Conservation (phyloP, 257 asterid genomes). For the Linderniella brevidens region DNA sequence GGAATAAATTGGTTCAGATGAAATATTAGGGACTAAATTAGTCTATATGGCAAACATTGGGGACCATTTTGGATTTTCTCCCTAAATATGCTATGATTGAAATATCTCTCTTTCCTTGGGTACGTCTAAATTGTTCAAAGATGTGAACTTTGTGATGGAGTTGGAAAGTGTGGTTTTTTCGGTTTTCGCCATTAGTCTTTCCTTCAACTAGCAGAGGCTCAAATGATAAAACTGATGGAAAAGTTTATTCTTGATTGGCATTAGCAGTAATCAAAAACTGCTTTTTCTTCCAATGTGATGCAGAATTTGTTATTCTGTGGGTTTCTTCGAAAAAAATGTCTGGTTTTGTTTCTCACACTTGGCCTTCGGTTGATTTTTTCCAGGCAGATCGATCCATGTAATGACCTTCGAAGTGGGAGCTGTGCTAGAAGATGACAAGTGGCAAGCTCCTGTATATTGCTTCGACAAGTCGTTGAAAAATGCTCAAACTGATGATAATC, state of each 20-base stretch:
- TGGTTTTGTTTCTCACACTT: not conserved
- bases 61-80: too few relatives aligned
- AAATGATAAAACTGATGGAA: too few relatives aligned
- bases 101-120: not conserved
- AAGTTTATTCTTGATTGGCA: too few relatives aligned
- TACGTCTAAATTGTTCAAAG: not conserved
- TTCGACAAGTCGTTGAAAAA: conserved; percentile 20
- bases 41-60: too few relatives aligned
- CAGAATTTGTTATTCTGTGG: not conserved
- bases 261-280: too few relatives aligned
- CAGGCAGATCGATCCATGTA: conserved; percentile 72
- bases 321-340: not conserved
- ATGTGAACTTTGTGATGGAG: not conserved
- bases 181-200: too few relatives aligned
- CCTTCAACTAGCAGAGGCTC: too few relatives aligned
- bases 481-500: conserved; percentile 5
- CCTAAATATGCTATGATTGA: too few relatives aligned
- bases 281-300: too few relatives aligned
- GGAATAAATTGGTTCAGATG: too few relatives aligned
- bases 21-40: too few relatives aligned
- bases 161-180: too few relatives aligned
- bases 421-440: conserved; percentile 51
- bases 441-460: conserved; percentile 77
- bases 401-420: conserved; percentile 89
- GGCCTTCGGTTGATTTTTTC: not conserved